Percentiles rank a stretch among this genome's conserved stretches.
Evolutionary conservation across 202 grass and related monocot species (phyloP).

Genomic region (Dendrocalamus latiflorus): DNA sequence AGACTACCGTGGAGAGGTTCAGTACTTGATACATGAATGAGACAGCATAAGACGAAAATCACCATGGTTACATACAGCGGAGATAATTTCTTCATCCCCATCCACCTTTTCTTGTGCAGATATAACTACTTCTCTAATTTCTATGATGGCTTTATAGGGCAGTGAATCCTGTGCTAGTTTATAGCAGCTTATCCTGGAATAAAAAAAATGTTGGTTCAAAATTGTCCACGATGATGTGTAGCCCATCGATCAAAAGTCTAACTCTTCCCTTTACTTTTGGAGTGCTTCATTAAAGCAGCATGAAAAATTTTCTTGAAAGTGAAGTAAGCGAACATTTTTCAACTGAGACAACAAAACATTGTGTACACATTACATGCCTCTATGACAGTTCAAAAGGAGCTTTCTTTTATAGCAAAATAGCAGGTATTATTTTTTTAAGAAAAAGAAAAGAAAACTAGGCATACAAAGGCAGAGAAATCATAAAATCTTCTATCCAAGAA

Average conservation of each 20-base stretch:
- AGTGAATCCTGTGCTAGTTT: background rate
- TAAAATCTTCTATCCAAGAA: background rate
- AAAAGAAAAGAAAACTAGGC: background rate
- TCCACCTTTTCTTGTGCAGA: background rate
- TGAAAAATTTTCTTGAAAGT: background rate
- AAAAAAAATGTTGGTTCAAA: background rate
- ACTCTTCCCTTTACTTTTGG: background rate
- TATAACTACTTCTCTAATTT: slow-evolving; percentile 8
- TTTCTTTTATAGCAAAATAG: background rate
- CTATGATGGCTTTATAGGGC: background rate
- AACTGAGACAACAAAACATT: background rate
- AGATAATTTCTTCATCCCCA: background rate
- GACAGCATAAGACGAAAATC: slow-evolving; percentile 1
- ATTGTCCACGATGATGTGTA: slow-evolving; percentile 10
- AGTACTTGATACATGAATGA: slow-evolving; percentile 13
- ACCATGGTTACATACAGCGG: background rate
- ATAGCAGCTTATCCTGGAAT: background rate
- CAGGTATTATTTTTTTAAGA: background rate
- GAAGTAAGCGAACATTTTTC: background rate
- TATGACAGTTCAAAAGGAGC: background rate
- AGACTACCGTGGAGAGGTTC: background rate
- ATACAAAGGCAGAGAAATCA: background rate
- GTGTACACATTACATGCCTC: background rate
- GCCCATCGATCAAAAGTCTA: slow-evolving; percentile 14
- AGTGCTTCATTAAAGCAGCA: slow-evolving; percentile 4